A percentile compares a stretch with the other conserved stretches of the same genome.
These are phyloP conservation scores for Nemania diffusa DNA, from an alignment of 2,329 filamentous ascomycete genomes.

Conservation along the genomic window DNA sequence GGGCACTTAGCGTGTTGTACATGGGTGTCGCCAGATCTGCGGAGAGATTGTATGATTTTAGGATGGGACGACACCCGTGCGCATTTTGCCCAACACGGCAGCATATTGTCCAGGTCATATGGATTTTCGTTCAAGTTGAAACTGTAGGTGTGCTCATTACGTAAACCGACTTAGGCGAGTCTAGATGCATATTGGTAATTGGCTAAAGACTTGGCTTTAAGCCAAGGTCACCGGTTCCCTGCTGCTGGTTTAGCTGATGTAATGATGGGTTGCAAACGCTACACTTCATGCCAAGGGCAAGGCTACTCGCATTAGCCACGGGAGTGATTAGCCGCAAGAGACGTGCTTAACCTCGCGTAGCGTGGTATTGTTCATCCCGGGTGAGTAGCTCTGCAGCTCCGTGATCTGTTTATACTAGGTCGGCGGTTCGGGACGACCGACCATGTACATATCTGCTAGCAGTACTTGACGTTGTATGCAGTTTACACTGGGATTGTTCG, in stretches of 20 bases:
- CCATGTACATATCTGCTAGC: background rate
- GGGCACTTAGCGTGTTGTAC: background rate
- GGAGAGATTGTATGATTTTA: background rate
- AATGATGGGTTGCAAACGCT: conserved; percentile 6
- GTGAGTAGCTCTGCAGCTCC: background rate
- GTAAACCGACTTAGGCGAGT: background rate
- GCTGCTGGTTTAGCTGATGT: background rate
- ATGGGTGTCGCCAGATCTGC: conserved; percentile 3
- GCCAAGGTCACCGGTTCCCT: background rate
- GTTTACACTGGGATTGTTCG: background rate
- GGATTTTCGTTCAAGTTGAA: background rate
- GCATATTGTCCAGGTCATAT: background rate
- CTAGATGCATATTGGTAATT: background rate
- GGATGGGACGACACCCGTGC: background rate
- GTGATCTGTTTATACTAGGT: background rate
- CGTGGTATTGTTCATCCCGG: background rate
- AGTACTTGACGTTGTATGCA: background rate
- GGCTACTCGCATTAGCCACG: background rate
- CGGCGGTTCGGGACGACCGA: background rate
- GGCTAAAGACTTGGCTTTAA: background rate
- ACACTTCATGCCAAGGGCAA: background rate
- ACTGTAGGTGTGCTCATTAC: background rate
- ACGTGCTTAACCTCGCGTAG: conserved; percentile 13
- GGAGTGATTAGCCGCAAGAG: background rate
- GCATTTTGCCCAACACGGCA: background rate